Base-by-base conservation (phyloP, 176 grass and related monocot species). In the Saccharum spontaneum region DNA sequence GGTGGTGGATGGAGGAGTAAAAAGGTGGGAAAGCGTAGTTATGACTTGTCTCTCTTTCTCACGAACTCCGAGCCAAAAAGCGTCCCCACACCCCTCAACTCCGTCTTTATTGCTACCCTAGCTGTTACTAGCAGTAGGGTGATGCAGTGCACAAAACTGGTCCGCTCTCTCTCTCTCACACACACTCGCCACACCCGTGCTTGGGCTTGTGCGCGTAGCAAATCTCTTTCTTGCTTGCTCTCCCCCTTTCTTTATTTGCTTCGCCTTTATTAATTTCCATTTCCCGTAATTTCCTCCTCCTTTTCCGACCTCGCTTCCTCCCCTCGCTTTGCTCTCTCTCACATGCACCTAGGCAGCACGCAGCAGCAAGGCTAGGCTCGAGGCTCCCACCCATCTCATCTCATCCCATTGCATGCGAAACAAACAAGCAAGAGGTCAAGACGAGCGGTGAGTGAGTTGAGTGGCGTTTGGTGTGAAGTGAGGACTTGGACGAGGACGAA, bases 231-330 rank as follows among this genome's bases (percentile, higher is more conserved):
- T 55, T n/a, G 78, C 73, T 79, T 73, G 14, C 79, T 57, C 33
- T 18, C 31, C 3, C 26, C 20, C 59, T 26, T 84, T 76, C 62
- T 87, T 87, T 83, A 87, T 80, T 84, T 34, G 18, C 69, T 50
- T 46, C 67, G 66, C 75, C 65, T 87, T 82, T 86, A 78, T 65
- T 82, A 63, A 87, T 87, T 87, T 87, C 88, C 78, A 10, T 86
- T 81, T 82, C 72, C 83, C 77, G 76, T 68, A 85, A 85, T 85
- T 89, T 74, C 37, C 82, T 57, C 72, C 67, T 41, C 49, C 24
- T 82, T 80, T 82, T 82, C 66, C 66, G 50, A 71, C 66, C 66
- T 70, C 54, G 79, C 79, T 59, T 57, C 22, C 79, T 57, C 72
- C 30, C 8, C 67, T 82, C 80, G 67, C 67, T 28, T 55, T 79